Evolutionary conservation across 768 basidiomycete species (phyloP).

Genomic region (Leccinum subtestaceum): DNA sequence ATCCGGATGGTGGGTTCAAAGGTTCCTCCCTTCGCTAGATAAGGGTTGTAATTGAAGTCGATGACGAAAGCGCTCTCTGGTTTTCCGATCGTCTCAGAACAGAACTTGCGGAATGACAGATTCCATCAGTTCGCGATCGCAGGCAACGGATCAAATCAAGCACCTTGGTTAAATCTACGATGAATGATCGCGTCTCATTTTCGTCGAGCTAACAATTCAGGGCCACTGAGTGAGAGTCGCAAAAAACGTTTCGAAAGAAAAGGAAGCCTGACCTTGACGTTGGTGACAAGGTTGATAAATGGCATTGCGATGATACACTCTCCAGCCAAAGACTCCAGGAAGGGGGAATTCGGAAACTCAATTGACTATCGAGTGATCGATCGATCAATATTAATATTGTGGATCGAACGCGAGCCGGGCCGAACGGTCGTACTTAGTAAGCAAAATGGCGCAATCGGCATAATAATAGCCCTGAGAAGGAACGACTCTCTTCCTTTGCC

Average conservation of each 20-base stretch:
- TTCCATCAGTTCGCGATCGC: neutral
- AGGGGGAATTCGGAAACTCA: neutral
- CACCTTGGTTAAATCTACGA: conserved; percentile 5
- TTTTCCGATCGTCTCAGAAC: conserved; percentile 49
- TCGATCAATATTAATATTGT: neutral
- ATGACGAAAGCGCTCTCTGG: conserved; percentile 51
- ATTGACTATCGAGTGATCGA: neutral
- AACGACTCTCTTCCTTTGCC: too few species aligned
- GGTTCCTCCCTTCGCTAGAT: conserved; percentile 53
- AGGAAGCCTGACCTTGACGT: conserved; percentile 27
- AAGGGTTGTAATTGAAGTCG: conserved; percentile 52
- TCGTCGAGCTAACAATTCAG: conserved; percentile 2
- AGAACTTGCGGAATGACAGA: conserved; percentile 21
- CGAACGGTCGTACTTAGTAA: too few species aligned
- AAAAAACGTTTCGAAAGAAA: neutral
- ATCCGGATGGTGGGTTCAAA: conserved; percentile 63
- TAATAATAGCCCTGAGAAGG: too few species aligned
- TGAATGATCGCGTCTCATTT: neutral
- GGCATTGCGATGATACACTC: conserved; percentile 27
- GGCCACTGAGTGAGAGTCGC: neutral
- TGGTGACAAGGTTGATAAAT: conserved; percentile 34
- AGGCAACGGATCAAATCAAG: neutral
- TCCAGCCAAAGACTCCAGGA: neutral
- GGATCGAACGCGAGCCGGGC: too few species aligned
- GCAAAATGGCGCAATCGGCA: too few species aligned